phyloP scores from a whole-genome alignment of 306 rosid genomes.

The cucumber (Cucumis sativus) region DNA sequence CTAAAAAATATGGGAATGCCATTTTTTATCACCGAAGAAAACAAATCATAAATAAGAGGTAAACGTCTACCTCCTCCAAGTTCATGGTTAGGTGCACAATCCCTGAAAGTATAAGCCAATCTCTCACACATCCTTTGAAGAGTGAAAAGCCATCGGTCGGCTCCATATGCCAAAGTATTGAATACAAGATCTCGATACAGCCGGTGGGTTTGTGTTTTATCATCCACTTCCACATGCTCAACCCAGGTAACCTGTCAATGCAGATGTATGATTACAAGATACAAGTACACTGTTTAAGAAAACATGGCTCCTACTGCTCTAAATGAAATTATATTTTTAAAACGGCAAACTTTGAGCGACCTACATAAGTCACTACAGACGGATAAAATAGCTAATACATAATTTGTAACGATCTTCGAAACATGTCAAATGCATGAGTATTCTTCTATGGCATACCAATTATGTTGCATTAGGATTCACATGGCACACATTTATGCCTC shows the following conservation, averaged over 20 bases:
- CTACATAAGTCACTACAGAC: not conserved
- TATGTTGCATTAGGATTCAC: not conserved
- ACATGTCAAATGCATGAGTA: not conserved
- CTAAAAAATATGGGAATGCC: not conserved
- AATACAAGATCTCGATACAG: slow-evolving; percentile 34
- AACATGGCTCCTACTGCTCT: not conserved
- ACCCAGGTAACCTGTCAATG: slow-evolving; percentile 54
- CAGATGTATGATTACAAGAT: not conserved
- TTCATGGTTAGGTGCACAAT: slow-evolving; percentile 10
- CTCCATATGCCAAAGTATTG: slow-evolving; percentile 36
- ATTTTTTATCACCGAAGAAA: not conserved
- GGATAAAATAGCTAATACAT: not conserved
- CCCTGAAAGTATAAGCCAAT: slow-evolving; percentile 4
- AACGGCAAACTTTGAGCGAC: not conserved
- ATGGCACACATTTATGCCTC: not conserved
- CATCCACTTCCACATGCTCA: slow-evolving; percentile 63
- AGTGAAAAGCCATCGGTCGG: slow-evolving; percentile 51
- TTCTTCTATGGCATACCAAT: not conserved
- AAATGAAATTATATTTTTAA: not conserved
- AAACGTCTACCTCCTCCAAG: slow-evolving; percentile 22
- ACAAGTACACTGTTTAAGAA: not conserved
- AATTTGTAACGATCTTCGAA: not conserved
- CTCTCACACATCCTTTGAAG: slow-evolving; percentile 66
- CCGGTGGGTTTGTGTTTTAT: slow-evolving; percentile 27
- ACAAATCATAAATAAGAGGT: not conserved